These are phyloP conservation scores for Chimonanthus praecox DNA, from an alignment of 164 flowering plant species.

Conservation along the genomic window DNA sequence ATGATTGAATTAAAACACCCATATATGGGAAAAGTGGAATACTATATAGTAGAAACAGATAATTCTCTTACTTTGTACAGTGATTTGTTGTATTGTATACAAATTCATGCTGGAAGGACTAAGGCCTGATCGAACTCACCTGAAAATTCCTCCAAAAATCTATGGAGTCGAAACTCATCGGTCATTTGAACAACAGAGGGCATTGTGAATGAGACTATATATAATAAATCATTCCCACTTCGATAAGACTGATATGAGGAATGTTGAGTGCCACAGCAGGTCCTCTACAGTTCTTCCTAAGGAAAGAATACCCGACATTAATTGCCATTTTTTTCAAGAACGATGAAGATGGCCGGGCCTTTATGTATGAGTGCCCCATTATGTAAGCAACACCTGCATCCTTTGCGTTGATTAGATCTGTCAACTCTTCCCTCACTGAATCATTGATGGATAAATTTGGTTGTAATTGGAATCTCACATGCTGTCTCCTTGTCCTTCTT, in stretches of 20 bases:
- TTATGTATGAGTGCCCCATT: slow-evolving; percentile 48
- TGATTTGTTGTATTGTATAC: no score
- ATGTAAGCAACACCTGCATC: slow-evolving; percentile 49
- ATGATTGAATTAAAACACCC: no score
- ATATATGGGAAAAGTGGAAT: no score
- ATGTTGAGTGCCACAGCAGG: slow-evolving; percentile 48
- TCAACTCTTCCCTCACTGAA: slow-evolving; percentile 35
- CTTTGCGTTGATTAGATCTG: slow-evolving; percentile 40
- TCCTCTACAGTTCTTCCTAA: slow-evolving; percentile 49
- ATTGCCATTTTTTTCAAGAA: slow-evolving; percentile 41
- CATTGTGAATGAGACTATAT: slow-evolving; percentile 17
- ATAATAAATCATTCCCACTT: slow-evolving; percentile 51
- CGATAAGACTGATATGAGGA: slow-evolving; percentile 50
- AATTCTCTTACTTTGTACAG: no score
- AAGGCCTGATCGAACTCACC: neutral
- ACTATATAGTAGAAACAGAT: no score
- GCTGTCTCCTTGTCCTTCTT: slow-evolving; percentile 19
- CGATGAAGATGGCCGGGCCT: slow-evolving; percentile 41
- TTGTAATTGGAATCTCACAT: slow-evolving; percentile 37
- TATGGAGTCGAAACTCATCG: neutral
- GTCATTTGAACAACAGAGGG: no score
- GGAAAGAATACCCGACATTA: slow-evolving; percentile 45
- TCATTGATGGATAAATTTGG: slow-evolving; percentile 23
- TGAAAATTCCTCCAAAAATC: neutral
- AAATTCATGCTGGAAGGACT: no score